Base-by-base conservation (phyloP, 2,329 filamentous ascomycete species). In the Cyanodermella asteris region DNA sequence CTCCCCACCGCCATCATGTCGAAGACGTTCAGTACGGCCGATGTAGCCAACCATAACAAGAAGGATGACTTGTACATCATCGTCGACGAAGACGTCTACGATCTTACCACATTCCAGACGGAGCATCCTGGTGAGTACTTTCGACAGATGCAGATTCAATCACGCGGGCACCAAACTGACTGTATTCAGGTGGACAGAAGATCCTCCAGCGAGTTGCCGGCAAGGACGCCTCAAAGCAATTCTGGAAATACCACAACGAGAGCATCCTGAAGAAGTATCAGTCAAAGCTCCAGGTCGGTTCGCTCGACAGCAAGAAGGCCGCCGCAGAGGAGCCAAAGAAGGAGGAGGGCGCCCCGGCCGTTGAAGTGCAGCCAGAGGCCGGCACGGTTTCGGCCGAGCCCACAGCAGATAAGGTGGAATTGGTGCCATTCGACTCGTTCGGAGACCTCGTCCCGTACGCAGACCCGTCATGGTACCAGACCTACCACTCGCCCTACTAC, bases 401-500 rank as follows among this genome's bases (percentile, higher is more conserved):
- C 15, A 46, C 44, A 22, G 56, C 43, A 26, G 50, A 46, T 20
- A 49, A 50, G 10, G 43, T 50, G 20, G 59, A 70, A 34, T 53
- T 62, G 7, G 78, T 82, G 49, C 60, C 81, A 4, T 59, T 91
- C 26, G 84, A 94, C 41, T 62, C 74, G 0, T 94, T 68, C 45
- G 87, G 87, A 31, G 68, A 75, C 37, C 61, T 87, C 45, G 72
- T 97, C 35, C 87, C 87, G 16, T 94, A 90, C 44, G 75, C 69
- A 15, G 87, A 97, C 41, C 87, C 87, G 8, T 68, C 65, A 23
- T 97, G 87, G 87, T 93, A 93, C 51, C 82, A 91, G 49, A 72
- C 72, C 36, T 91, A 91, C 53, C 77, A 91, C 56, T 91, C 84
- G 2, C 80, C 84, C 15, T 94, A 93, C 63, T 91, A 74, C 63